Evolutionary conservation across 768 basidiomycete genomes (phyloP), one percentile per base, ranked within the genome.

Genomic region (Kwoniella bestiolae): DNA sequence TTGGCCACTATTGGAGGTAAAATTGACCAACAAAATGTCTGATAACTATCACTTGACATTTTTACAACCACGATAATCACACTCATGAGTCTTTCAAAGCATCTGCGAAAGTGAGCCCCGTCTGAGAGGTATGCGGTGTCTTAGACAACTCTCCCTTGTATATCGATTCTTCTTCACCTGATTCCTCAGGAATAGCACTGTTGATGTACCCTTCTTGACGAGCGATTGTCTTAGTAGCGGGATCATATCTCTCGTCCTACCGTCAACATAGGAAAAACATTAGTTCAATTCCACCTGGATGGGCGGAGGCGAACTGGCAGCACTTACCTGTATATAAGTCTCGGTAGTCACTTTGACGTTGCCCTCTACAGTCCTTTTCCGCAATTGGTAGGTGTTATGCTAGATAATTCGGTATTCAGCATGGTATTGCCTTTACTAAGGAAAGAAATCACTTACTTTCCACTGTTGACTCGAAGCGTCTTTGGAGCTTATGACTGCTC

Each of bases 261-360:
- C 8, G 18, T 41, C 38, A 41, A 8, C 18, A 8, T 41, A 18
- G 18, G 18, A 41, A 41, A 41, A 41, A 41, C n/a, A n/a, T n/a
- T n/a, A n/a, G n/a, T n/a, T n/a, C n/a, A n/a, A n/a, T n/a, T n/a
- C n/a, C n/a, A n/a, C n/a, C n/a, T n/a, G n/a, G n/a, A n/a, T n/a
- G n/a, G n/a, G n/a, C n/a, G n/a, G n/a, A 41, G 18, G 18, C 8
- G 8, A 41, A 23, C 6, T 6, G 4, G 25, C 5, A 11, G 8
- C 2, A 46, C 44, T 11, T 4, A 58, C 57, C 23, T 58, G 41
- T 21, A 58, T 44, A 35, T 58, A 58, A 31, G 57, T 58, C n/a
- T 58, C 57, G 7, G 57, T 58, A 11, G 57, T 58, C 1, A 58
- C 57, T 14, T 58, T 58, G 28, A 58, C 44, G n/a, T 44, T 53